Evolutionary conservation across 2,329 filamentous ascomycete genomes (phyloP).

Genomic region (Canariomyces notabilis): DNA sequence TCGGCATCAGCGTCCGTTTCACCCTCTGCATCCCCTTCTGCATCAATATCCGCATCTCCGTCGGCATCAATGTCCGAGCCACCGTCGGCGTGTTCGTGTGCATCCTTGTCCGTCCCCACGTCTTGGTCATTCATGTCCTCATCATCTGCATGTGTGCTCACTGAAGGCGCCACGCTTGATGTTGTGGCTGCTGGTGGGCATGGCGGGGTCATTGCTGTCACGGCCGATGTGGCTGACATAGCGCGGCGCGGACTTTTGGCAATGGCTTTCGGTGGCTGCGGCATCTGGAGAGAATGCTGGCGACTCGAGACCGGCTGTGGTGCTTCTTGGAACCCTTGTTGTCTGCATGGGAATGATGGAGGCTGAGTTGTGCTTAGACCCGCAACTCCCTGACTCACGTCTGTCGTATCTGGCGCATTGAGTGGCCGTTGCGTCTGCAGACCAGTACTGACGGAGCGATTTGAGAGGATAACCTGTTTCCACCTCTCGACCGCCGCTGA

Average conservation of each 20-base stretch:
- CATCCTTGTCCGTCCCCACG: conserved; percentile 30
- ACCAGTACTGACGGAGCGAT: conserved; percentile 39
- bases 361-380: background rate
- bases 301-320: conserved; percentile 1
- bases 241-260: conserved; percentile 13
- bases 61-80: conserved; percentile 53
- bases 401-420: conserved; percentile 25
- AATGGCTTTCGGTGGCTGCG: conserved; percentile 17
- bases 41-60: conserved; percentile 48
- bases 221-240: background rate
- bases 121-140: conserved; percentile 24
- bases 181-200: conserved; percentile 16
- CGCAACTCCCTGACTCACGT: conserved; percentile 1
- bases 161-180: conserved; percentile 20
- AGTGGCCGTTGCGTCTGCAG: conserved; percentile 48
- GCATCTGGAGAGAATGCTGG: conserved; percentile 15
- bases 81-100: conserved; percentile 30
- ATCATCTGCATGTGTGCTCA: conserved; percentile 6
- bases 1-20: conserved; percentile 32
- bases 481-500: conserved; percentile 55
- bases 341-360: background rate
- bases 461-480: conserved; percentile 55
- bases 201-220: background rate
- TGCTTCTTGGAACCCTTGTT: background rate
- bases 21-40: conserved; percentile 37